Evolutionary conservation across 192 early-diverging fungal species (phyloP), one percentile per base, ranked within the genome.

Genomic region (Gamsiella multidivaricata): DNA sequence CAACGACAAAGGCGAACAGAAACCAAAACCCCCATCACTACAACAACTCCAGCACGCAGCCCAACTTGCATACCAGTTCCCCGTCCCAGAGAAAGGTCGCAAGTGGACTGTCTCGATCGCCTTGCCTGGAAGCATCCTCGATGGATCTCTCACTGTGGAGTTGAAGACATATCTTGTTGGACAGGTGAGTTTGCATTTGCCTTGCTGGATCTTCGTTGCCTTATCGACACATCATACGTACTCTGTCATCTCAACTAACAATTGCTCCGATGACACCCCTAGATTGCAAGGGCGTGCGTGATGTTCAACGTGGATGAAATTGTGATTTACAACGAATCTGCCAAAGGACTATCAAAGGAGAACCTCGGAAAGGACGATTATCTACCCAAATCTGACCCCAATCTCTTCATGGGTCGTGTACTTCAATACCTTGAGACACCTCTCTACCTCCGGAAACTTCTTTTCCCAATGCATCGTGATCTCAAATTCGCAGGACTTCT

Each of bases 351-450:
- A 15, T 47, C 51, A n/a, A 61, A 81, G 52, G 66, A 81, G 39
- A 82, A 85, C 52, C 66, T 81, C 20, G 79, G 72, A 20, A 66
- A 79, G 29, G 60, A 69, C 25, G 52, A 80, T 23, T 69, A 82
- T 34, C 41, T 82, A 17, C 69, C 81, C 20, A 85, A 82, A 43
- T 57, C 80, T 10, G 86, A 92, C 56, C 79, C 87, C 9, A 82
- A 85, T 54, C 34, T 85, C n/a, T 92, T 92, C 57, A 72, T 92
- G 60, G 88, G 88, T 8, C 82, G 88, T 20, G 80, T 89, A 17
- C 80, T 92, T 37, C 89, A 90, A 65, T 90, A 89, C 54, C 81
- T 90, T 49, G 91, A 92, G 81, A 86, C 88, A 26, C 91, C 91
- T 22, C 88, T 89, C 57, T 87, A 92, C 67, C 70, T 92, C 32